Percentiles rank a stretch among this genome's conserved stretches.
These are phyloP conservation scores for Fusarium citri DNA, from an alignment of 2,329 filamentous ascomycete genomes.

Conservation along the genomic window DNA sequence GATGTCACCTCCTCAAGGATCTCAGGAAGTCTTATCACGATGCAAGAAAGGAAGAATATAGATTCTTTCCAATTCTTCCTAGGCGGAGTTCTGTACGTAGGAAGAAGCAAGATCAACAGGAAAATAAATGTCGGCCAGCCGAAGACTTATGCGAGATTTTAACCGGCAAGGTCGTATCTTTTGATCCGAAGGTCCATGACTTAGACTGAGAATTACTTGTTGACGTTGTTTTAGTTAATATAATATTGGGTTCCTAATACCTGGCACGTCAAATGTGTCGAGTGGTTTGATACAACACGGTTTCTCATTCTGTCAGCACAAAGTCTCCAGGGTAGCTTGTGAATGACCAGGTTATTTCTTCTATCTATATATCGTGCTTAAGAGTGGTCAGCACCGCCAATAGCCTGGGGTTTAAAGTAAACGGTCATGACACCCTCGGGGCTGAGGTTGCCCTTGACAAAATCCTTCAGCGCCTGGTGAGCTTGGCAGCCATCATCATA, in stretches of 20 bases:
- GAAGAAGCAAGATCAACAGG: not conserved
- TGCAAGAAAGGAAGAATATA: not conserved
- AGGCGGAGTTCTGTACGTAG: not conserved
- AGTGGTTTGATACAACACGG: not conserved
- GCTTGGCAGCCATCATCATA: constrained; percentile 69
- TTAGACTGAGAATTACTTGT: not conserved
- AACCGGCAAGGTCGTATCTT: not conserved
- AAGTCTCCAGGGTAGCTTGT: not conserved
- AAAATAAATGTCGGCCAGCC: not conserved
- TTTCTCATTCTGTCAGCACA: not conserved
- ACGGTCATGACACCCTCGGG: constrained; percentile 55
- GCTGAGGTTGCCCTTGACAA: constrained; percentile 47
- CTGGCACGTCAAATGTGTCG: not conserved
- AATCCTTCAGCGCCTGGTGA: constrained; percentile 56
- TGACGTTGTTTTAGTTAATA: not conserved
- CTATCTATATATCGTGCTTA: not conserved
- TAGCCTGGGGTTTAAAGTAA: constrained; percentile 53
- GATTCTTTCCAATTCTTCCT: not conserved
- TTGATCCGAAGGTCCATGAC: not conserved
- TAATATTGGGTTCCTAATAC: not conserved
- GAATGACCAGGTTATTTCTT: not conserved
- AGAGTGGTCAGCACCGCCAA: constrained; percentile 41
- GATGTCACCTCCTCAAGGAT: not conserved
- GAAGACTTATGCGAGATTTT: not conserved
- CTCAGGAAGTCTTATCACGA: not conserved